These are phyloP conservation scores for Klebsormidium nitens DNA, from an alignment of 139 green algal species.

Conservation along the genomic window DNA sequence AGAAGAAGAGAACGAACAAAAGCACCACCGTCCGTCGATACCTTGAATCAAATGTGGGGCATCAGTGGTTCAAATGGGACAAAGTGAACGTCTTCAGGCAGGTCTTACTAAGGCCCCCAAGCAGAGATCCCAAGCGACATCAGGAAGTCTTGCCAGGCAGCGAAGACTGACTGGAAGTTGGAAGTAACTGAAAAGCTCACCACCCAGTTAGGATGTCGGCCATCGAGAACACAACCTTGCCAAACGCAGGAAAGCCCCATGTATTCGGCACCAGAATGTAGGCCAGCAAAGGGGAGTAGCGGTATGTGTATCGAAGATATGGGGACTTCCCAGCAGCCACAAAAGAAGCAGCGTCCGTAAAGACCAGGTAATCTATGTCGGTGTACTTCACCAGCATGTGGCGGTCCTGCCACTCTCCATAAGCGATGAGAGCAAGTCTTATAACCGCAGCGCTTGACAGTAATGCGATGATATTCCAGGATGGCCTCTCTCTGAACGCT, in stretches of 20 bases:
- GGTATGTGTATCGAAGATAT: constrained; percentile 46
- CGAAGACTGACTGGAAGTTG: no score
- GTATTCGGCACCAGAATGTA: constrained; percentile 76
- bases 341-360: constrained; percentile 56
- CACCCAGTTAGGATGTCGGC: constrained; percentile 54
- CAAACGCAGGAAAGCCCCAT: constrained; percentile 54
- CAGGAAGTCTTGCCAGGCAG: no score
- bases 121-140: no score
- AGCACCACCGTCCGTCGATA: no score
- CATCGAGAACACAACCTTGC: constrained; percentile 79
- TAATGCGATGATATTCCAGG: background rate
- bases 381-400: constrained; percentile 61
- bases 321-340: constrained; percentile 50
- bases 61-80: no score
- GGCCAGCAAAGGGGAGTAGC: constrained; percentile 89
- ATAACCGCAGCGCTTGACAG: background rate
- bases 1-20: no score
- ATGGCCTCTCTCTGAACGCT: no score
- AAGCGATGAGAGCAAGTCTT: constrained; percentile 12
- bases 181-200: constrained; percentile 7
- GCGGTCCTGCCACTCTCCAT: constrained; percentile 14
- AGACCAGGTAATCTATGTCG: constrained; percentile 83
- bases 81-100: no score
- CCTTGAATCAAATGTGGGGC: no score
- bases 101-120: no score